Evolutionary conservation across 192 early-diverging fungal species (phyloP).

Genomic region (Coemansia pectinata): DNA sequence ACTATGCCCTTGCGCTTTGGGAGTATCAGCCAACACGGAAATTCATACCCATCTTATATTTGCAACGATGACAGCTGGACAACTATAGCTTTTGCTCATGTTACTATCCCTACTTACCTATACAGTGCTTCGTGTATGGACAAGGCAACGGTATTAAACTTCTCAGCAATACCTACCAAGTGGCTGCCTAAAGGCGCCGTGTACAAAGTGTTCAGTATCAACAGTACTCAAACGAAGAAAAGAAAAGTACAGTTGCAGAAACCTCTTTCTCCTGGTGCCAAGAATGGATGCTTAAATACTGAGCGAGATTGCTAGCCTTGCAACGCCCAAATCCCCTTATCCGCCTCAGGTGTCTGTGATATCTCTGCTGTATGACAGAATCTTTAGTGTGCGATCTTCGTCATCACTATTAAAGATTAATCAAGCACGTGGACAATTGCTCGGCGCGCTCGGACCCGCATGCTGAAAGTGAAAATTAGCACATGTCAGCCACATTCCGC

Average conservation of each 20-base stretch:
- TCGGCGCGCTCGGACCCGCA: conserved; percentile 4
- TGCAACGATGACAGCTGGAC: not conserved
- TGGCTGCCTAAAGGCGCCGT: too few species aligned
- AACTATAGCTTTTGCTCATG: not conserved
- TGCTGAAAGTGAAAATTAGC: not conserved
- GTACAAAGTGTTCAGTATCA: too few species aligned
- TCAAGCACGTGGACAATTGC: not conserved
- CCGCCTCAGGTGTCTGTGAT: not conserved
- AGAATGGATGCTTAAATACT: not conserved
- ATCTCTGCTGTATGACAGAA: not conserved
- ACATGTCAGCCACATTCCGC: conserved; percentile 1
- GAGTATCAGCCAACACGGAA: not conserved
- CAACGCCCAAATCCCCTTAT: not conserved
- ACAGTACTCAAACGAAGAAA: too few species aligned
- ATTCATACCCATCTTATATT: not conserved
- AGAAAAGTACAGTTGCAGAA: too few species aligned
- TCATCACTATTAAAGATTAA: not conserved
- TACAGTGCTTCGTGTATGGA: too few species aligned
- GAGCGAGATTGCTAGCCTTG: not conserved
- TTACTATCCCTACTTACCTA: too few species aligned
- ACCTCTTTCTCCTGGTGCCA: too few species aligned
- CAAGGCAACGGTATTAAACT: too few species aligned
- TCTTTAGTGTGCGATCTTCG: not conserved
- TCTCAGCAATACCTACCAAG: too few species aligned
- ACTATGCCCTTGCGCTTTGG: not conserved